These are phyloP conservation scores for Diaporthe velutina DNA, from an alignment of 2,329 filamentous ascomycete genomes.

Conservation along the genomic window DNA sequence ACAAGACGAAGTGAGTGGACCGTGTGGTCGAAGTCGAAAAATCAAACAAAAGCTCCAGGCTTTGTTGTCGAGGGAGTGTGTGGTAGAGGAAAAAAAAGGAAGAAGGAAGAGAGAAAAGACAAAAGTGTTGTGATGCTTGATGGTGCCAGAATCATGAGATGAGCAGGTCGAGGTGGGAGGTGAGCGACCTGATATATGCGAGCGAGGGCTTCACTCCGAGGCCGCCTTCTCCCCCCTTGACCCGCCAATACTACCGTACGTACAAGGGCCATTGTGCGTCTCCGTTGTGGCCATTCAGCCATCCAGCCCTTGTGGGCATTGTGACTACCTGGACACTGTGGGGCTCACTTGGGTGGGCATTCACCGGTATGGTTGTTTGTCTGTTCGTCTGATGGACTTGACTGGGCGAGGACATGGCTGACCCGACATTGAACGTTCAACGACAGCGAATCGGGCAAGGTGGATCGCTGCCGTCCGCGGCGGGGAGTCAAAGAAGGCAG, in stretches of 20 bases:
- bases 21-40: slow-evolving; percentile 16
- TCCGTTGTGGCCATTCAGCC: neutral
- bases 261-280: neutral
- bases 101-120: slow-evolving; percentile 11
- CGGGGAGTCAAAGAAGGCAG: slow-evolving; percentile 5
- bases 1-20: slow-evolving; percentile 1
- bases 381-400: slow-evolving; percentile 18
- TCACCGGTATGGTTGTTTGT: slow-evolving; percentile 1
- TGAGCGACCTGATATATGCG: slow-evolving; percentile 11
- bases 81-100: slow-evolving; percentile 2
- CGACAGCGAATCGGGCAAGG: slow-evolving; percentile 20
- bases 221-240: neutral
- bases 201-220: neutral
- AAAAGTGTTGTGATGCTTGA: slow-evolving; percentile 19
- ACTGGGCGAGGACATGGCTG: neutral
- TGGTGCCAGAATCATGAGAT: slow-evolving; percentile 28
- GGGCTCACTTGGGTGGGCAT: neutral
- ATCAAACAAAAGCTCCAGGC: slow-evolving; percentile 30
- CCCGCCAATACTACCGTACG: neutral
- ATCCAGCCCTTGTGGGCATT: neutral
- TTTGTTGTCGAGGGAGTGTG: slow-evolving; percentile 31
- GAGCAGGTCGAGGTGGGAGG: slow-evolving; percentile 2
- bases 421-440: neutral
- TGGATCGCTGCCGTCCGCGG: slow-evolving; percentile 24
- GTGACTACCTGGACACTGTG: slow-evolving; percentile 9